Conservation (phyloP, 768 basidiomycete genomes). For the Hypholoma sublateritium region DNA sequence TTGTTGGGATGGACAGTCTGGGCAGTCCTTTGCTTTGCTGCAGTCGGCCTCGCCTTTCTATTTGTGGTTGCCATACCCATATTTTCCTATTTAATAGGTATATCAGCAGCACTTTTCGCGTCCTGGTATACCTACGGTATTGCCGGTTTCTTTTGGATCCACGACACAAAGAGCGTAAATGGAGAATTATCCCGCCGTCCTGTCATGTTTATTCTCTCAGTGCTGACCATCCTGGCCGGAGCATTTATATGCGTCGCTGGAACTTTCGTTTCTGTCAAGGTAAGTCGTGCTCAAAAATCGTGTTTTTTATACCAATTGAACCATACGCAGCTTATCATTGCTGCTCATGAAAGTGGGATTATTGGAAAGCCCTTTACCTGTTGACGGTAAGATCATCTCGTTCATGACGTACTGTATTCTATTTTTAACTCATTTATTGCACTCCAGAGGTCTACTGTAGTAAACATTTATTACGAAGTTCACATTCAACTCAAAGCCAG, state of each 20-base stretch:
- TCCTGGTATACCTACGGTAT: conserved; percentile 10
- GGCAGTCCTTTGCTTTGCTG: background rate
- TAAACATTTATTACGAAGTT: too few relatives aligned
- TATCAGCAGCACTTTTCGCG: conserved; percentile 2
- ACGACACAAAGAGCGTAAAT: background rate
- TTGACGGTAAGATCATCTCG: background rate
- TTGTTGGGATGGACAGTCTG: conserved; percentile 2
- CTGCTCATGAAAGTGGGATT: conserved; percentile 3
- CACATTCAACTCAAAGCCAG: too few relatives aligned
- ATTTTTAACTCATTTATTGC: too few relatives aligned
- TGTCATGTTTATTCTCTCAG: conserved; percentile 1
- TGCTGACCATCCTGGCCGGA: conserved; percentile 4
- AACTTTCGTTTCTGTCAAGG: conserved; percentile 8
- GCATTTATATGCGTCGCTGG: conserved; percentile 9
- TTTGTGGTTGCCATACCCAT: conserved; percentile 9
- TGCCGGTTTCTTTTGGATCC: conserved; percentile 10
- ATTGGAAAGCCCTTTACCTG: conserved; percentile 8
- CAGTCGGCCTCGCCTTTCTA: conserved; percentile 4
- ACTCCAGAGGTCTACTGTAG: too few relatives aligned
- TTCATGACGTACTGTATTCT: too few relatives aligned
- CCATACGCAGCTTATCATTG: conserved; percentile 2
- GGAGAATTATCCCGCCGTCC: background rate
- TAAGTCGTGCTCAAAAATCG: background rate
- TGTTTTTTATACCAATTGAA: background rate
- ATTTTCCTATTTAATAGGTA: conserved; percentile 6